Evolutionary conservation across 768 basidiomycete genomes (phyloP).

Genomic region (Pholiota microspora): DNA sequence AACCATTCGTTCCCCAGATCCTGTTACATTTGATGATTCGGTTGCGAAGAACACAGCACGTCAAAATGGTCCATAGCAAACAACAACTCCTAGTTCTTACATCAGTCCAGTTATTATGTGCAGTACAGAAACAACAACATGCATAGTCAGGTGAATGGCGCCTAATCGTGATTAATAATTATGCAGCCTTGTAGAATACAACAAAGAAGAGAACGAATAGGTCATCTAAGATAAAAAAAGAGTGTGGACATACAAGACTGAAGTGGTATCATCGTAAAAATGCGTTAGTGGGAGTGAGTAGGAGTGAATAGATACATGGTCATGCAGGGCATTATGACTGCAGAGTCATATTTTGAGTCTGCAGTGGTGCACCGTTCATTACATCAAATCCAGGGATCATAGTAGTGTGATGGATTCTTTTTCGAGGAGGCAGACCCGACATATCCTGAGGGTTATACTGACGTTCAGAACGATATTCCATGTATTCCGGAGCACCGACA

Average conservation of each 20-base stretch:
- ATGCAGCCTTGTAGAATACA: slow-evolving; percentile 8
- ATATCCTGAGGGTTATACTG: slow-evolving; percentile 42
- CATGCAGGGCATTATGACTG: too few relatives aligned
- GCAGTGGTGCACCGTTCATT: slow-evolving; percentile 50
- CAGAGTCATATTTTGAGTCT: slow-evolving; percentile 54
- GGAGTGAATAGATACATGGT: slow-evolving; percentile 12
- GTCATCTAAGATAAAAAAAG: slow-evolving; percentile 15
- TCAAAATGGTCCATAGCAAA: neutral
- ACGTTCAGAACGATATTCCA: slow-evolving; percentile 26
- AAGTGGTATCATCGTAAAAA: slow-evolving; percentile 17
- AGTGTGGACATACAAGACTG: slow-evolving; percentile 15
- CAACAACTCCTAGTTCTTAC: neutral
- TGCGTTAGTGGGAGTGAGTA: slow-evolving; percentile 15
- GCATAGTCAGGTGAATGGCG: neutral
- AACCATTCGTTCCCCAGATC: neutral
- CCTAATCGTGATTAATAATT: slow-evolving; percentile 2
- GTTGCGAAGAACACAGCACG: neutral
- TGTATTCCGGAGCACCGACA: slow-evolving; percentile 23
- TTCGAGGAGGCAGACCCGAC: slow-evolving; percentile 54
- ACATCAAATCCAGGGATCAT: slow-evolving; percentile 61
- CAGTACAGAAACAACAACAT: neutral
- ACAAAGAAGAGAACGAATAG: slow-evolving; percentile 15
- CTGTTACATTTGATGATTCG: neutral
- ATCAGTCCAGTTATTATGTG: neutral
- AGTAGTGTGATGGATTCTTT: slow-evolving; percentile 59